These are phyloP conservation scores for Sporisorium graminicola DNA, from an alignment of 1,284 basidiomycete species.

Conservation along the genomic window DNA sequence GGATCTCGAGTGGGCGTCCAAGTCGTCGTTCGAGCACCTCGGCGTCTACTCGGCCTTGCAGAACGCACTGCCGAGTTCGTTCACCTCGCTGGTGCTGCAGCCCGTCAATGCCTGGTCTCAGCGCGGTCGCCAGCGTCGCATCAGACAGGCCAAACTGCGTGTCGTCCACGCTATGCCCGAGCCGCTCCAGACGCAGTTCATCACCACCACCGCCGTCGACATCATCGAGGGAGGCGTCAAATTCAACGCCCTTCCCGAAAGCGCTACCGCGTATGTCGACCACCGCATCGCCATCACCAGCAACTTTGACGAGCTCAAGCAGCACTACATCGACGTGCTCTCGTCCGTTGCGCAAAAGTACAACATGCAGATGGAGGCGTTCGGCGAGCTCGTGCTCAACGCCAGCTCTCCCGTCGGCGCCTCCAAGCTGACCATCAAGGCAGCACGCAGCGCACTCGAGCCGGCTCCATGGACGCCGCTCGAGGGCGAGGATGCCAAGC, in stretches of 20 bases:
- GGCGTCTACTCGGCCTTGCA: constrained; percentile 20
- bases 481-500: constrained; percentile 70
- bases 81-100: constrained; percentile 23
- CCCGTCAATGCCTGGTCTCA: constrained; percentile 39
- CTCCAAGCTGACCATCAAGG: constrained; percentile 69
- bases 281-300: constrained; percentile 75
- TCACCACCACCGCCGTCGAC: constrained; percentile 80
- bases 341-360: constrained; percentile 71
- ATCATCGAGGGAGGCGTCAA: constrained; percentile 79
- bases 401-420: constrained; percentile 13
- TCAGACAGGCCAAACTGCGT: constrained; percentile 22
- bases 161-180: constrained; percentile 27
- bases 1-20: constrained; percentile 52
- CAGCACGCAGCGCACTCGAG: constrained; percentile 73
- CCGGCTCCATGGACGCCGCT: constrained; percentile 75
- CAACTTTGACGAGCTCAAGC: constrained; percentile 72
- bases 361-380: constrained; percentile 71
- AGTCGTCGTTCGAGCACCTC: constrained; percentile 36
- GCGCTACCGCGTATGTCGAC: constrained; percentile 75
- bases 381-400: constrained; percentile 57
- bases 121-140: constrained; percentile 37
- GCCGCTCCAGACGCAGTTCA: constrained; percentile 72
- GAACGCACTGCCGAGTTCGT: constrained; percentile 30
- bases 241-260: constrained; percentile 76
- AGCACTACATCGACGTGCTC: constrained; percentile 72